Evolutionary conservation across 306 rosid species (phyloP), one percentile per base, ranked within the genome.

Genomic region (Ammopiptanthus mongolicus): DNA sequence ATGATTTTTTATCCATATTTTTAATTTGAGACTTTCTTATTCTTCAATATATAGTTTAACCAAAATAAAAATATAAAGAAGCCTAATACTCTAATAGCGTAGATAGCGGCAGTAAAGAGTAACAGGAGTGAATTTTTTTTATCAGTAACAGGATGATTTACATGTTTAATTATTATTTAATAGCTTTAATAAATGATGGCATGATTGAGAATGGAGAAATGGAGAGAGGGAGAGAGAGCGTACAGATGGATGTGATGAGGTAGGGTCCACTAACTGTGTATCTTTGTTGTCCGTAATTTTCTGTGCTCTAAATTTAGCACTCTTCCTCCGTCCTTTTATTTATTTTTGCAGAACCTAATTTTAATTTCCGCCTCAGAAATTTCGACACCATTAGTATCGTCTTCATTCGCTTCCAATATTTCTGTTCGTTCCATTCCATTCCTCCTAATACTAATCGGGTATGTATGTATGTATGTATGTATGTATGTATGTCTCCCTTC

Each of bases 161-260:
- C 10, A 11, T 55, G 22, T 19, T 21, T 47, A 47, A 47, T 47
- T 14, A 14, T 13, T n/a, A n/a, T n/a, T n/a, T n/a, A n/a, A n/a
- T n/a, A n/a, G n/a, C n/a, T n/a, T 47, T 47, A 47, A 47, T 19
- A 22, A 22, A 22, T 56, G 25, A 25, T n/a, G 62, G 36, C 34
- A 56, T 21, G 1, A 64, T 64, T 53, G 47, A 22, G 68, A 25
- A 64, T 64, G 41, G 47, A 22, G 68, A 25, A 71, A 5, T 8
- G 13, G 60, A 41, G 47, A 23, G 64, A 28, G 65, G 13, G 18
- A 34, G 65, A n/a, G 60, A 69, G 19, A 68, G 69, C 71, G 52
- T 50, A 72, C 28, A 81, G 88, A 82, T 82, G 89, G 92, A 86
- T 87, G 86, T 3, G 81, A 76, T 3, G 89, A 84, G 84, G 92